phyloP scores from a whole-genome alignment of 441 rosid genomes.

The Populus hybrid region DNA sequence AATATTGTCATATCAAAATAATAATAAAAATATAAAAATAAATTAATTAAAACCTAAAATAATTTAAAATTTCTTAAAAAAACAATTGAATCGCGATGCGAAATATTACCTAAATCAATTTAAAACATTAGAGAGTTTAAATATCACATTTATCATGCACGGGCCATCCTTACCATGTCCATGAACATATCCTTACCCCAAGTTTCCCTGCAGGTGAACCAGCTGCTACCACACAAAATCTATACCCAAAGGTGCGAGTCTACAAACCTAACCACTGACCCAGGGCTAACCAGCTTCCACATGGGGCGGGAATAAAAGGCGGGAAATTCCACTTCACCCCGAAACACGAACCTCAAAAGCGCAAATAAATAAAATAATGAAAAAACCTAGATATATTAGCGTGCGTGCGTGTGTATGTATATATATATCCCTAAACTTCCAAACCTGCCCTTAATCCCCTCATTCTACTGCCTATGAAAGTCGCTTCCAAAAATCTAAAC shows the following conservation, averaged over 20 bases:
- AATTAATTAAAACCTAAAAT: no score
- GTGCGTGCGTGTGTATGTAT: no score
- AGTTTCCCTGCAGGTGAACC: neutral
- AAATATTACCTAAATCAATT: no score
- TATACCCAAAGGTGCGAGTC: neutral
- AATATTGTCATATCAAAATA: no score
- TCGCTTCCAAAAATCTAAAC: constrained; percentile 7
- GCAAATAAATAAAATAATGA: constrained; percentile 11
- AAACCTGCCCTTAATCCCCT: neutral
- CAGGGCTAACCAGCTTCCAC: neutral
- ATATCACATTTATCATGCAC: neutral
- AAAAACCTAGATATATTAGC: neutral
- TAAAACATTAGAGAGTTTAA: no score
- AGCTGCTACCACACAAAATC: neutral
- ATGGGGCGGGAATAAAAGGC: constrained; percentile 48
- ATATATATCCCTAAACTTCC: neutral
- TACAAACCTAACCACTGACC: neutral
- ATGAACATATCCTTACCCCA: neutral
- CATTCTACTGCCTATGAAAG: neutral
- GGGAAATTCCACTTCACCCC: constrained; percentile 41
- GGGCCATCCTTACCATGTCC: neutral
- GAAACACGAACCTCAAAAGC: neutral
- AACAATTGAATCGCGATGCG: no score
- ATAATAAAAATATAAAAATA: no score
- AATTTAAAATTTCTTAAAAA: no score